phyloP scores from a whole-genome alignment of 2,329 filamentous ascomycete species.

The Fusarium coffeatum region DNA sequence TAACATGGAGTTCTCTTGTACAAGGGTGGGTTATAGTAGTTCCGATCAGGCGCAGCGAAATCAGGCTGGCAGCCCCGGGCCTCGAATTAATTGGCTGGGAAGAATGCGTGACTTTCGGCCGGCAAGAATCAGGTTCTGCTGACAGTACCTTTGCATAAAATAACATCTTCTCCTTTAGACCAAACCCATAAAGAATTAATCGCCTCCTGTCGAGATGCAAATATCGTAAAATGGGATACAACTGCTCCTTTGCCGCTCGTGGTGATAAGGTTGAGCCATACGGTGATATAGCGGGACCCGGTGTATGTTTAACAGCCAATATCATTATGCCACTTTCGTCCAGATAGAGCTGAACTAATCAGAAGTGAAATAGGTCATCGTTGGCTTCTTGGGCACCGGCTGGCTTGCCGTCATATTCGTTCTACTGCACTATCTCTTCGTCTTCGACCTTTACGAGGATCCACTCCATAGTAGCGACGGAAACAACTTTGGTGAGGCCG shows the following conservation, averaged over 20 bases:
- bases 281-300: not conserved
- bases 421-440: not conserved
- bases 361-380: not conserved
- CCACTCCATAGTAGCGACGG: too few relatives aligned
- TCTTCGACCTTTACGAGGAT: not conserved
- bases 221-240: too few relatives aligned
- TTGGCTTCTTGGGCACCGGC: not conserved
- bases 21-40: not conserved
- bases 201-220: too few relatives aligned
- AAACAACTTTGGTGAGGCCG: rapidly evolving
- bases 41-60: rapidly evolving
- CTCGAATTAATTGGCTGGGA: not conserved
- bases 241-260: not conserved
- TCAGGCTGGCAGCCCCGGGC: not conserved
- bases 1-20: not conserved
- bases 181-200: too few relatives aligned
- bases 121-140: too few relatives aligned
- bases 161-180: too few relatives aligned
- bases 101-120: too few relatives aligned
- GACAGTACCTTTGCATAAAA: too few relatives aligned
- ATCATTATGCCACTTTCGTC: not conserved
- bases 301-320: not conserved
- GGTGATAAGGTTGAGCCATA: not conserved
- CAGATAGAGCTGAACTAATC: not conserved
- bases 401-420: not conserved